Evolutionary conservation across 345 rosid species (phyloP), one percentile per base, ranked within the genome.

Genomic region (Euphorbia tirucalli): DNA sequence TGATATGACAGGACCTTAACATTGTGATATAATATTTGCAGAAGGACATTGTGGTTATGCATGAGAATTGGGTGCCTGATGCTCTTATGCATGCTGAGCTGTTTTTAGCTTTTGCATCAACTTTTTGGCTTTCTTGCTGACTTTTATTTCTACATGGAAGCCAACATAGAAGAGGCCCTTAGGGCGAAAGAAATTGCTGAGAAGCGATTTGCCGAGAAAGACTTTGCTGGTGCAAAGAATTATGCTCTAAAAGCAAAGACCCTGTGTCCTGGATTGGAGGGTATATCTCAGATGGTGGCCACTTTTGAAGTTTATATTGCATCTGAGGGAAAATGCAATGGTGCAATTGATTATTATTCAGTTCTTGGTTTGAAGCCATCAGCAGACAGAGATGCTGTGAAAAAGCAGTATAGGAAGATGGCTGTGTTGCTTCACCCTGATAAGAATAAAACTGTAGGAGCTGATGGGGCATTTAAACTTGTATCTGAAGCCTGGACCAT

Each of bases 401-500:
- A 95, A 86, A 95, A 87, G 76, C 97, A 89, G 86, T 95, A 88
- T 69, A 85, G 76, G 87, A 95, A 89, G 82, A 83, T 92, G 93
- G 99, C 96, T 11, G 96, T 89, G 69, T 73, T 90, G 84, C 96
- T 95, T 35, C 99, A 95, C 71, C 97, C 99, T 32, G 97, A 95
- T 73, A 90, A 92, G 85, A 95, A 89, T 87, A 92, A 90, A 81
- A 83, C 90, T 31, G 82, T 92, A 44, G 99, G 99, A 69, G 97
- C 99, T 73, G 96, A 90, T 82, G 97, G 99, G 63, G 99, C 99
- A 0, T 95, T 95, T 79, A 92, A 90, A 78, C 88, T 95, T 79
- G 86, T 92, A 68, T 92, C 97, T 22, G 97, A 95, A 81, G 99
- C 97, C 0, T 95, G 97, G 99, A 85, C 81, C 52, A 74, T 87